Evolutionary conservation across 805 yeast species (phyloP).

Genomic region (Grigorovia humatica): DNA sequence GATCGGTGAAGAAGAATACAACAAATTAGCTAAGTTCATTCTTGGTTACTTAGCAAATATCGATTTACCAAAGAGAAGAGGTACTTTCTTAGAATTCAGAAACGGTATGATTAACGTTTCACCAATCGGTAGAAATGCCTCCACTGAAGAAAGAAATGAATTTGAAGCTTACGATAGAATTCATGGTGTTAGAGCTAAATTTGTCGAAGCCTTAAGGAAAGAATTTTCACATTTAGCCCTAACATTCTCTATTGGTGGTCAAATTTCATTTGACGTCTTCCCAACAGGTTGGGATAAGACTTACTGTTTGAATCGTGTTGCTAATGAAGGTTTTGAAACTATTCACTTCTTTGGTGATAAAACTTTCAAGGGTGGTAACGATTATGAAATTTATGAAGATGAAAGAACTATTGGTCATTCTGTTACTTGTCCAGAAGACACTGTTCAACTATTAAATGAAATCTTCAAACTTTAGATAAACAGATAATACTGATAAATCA

Average conservation of each 20-base stretch:
- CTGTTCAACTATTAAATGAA: conserved; percentile 76
- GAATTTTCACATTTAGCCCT: conserved; percentile 75
- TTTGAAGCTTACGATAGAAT: conserved; percentile 75
- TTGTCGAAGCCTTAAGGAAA: conserved; percentile 77
- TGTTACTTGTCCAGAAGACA: conserved; percentile 81
- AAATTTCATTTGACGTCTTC: conserved; percentile 97
- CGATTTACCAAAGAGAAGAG: conserved; percentile 94
- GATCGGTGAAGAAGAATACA: conserved; percentile 94
- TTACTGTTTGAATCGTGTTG: conserved; percentile 90
- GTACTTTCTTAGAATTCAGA: conserved; percentile 97
- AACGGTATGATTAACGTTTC: conserved; percentile 98
- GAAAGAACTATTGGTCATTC: conserved; percentile 93
- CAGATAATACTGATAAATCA: background rate
- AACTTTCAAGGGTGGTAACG: conserved; percentile 95
- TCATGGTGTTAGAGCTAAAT: conserved; percentile 70
- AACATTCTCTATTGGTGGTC: conserved; percentile 98
- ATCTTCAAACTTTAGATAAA: conserved; percentile 38
- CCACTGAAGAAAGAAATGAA: conserved; percentile 86
- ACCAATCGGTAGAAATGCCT: conserved; percentile 97
- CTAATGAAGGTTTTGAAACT: conserved; percentile 67
- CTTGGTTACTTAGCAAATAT: conserved; percentile 74
- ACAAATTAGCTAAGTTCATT: conserved; percentile 75
- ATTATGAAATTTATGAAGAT: conserved; percentile 91
- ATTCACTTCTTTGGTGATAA: conserved; percentile 99
- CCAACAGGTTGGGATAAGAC: conserved; percentile 99